Conservation (phyloP, 225 moss, liverwort and hornwort species). For the Anthoceros angustus region DNA sequence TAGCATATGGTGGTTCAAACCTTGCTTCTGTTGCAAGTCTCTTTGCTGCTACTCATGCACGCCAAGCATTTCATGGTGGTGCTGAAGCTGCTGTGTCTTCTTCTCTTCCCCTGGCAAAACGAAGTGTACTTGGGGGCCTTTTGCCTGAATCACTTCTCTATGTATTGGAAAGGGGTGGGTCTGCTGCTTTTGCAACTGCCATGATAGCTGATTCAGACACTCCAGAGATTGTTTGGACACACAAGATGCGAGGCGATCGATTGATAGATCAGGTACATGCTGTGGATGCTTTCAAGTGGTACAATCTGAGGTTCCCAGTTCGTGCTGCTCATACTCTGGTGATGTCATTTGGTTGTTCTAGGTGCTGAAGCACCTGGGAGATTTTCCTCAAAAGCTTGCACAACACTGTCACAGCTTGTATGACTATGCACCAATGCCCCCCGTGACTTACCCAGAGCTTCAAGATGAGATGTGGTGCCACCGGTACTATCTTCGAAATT, state of each 20-base stretch:
- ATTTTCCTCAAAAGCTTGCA: slow-evolving; percentile 79
- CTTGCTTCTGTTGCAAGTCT: slow-evolving; percentile 70
- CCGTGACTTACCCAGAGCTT: slow-evolving; percentile 86
- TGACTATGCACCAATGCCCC: slow-evolving; percentile 92
- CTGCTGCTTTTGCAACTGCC: slow-evolving; percentile 57
- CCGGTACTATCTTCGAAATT: slow-evolving; percentile 83
- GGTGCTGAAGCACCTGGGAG: slow-evolving; percentile 85
- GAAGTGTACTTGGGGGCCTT: slow-evolving; percentile 70
- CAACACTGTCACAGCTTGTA: slow-evolving; percentile 85
- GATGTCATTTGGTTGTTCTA: slow-evolving; percentile 8
- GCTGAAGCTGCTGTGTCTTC: slow-evolving; percentile 90
- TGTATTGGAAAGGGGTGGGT: slow-evolving; percentile 77
- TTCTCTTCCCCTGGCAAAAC: slow-evolving; percentile 84
- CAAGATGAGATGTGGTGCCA: slow-evolving; percentile 99
- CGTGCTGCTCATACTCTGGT: neutral
- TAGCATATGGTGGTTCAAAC: slow-evolving; percentile 80
- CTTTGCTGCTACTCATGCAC: slow-evolving; percentile 68
- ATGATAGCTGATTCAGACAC: slow-evolving; percentile 84
- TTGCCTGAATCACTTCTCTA: slow-evolving; percentile 81
- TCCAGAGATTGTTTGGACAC: slow-evolving; percentile 89
- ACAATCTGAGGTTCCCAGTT: neutral
- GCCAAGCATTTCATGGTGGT: slow-evolving; percentile 86
- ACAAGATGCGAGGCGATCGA: slow-evolving; percentile 84
- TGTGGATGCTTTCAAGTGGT: neutral
- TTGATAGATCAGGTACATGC: slow-evolving; percentile 76